Evolutionary conservation across 306 rosid species (phyloP), one percentile per base, ranked within the genome.

Genomic region (Medicago lupulina): DNA sequence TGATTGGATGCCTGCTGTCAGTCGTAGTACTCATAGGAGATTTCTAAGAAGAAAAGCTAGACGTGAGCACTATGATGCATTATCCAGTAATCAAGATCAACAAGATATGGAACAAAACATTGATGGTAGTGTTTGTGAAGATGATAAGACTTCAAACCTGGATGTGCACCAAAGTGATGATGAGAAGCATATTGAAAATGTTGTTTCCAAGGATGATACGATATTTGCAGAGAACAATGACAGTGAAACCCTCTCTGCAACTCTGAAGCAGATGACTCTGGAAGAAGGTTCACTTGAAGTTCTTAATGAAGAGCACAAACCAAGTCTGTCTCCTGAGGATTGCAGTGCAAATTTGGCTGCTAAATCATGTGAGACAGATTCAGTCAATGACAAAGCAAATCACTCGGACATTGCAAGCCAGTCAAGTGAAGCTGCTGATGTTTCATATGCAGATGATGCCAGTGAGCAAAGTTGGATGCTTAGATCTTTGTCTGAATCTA

Each of bases 381-480:
- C 74, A 51, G 62, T 50, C 10, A 74, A 77, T 63, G 85, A 87
- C 58, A 75, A 70, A 63, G 71, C 80, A 15, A 85, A 83, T 66
- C 82, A 86, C 53, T 59, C 67, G 54, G 99, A 95, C 66, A 66
- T 64, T 55, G 83, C 83, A 41, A 95, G 90, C 25, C 85, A 87
- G 82, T 81, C 77, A 25, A 83, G 82, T 1, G 88, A 82, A 87
- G 87, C 92, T 79, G 66, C 88, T 69, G 88, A 89, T 65, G 71
- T 83, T 71, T 86, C 88, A 12, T 81, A 58, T 84, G 83, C 71
- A 41, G 90, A 87, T 83, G 98, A 90, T 78, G 76, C 51, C 40
- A 89, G 92, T 63, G 98, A 90, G 85, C 96, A 92, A 80, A 92
- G 97, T 84, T 96, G 98, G 99, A 87, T 81, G 88, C 78, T 92